phyloP scores from a whole-genome alignment of 2,329 filamentous ascomycete genomes.

The Drechslera avenae region DNA sequence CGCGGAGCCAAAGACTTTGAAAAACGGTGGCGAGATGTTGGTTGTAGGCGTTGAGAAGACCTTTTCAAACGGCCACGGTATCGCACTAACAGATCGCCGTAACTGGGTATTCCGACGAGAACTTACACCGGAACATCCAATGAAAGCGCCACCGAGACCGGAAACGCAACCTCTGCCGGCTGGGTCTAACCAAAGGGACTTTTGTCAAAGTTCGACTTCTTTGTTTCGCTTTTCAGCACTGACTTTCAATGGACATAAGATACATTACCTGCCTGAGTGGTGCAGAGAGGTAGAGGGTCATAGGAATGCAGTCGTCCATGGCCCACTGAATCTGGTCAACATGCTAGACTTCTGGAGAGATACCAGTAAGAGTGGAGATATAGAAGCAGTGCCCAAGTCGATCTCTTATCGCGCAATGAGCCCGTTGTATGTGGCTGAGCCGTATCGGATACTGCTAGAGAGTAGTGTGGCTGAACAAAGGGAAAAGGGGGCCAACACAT shows the following conservation, averaged over 20 bases:
- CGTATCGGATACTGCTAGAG: conserved; percentile 36
- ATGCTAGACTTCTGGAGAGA: conserved; percentile 46
- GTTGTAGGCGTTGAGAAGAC: conserved; percentile 65
- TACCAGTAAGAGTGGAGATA: conserved; percentile 16
- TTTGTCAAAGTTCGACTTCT: conserved; percentile 71
- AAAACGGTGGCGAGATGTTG: conserved; percentile 59
- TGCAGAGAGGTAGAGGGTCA: conserved; percentile 75
- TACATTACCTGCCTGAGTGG: conserved; percentile 80
- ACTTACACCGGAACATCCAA: conserved; percentile 47
- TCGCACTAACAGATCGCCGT: conserved; percentile 46
- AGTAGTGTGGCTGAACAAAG: too few species aligned
- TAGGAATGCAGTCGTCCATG: conserved; percentile 78
- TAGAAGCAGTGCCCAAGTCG: conserved; percentile 29
- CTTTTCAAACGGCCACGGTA: conserved; percentile 46
- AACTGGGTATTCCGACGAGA: conserved; percentile 51
- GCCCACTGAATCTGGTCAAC: conserved; percentile 73
- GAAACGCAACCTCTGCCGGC: conserved; percentile 27
- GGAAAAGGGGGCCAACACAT: too few species aligned
- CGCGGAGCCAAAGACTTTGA: conserved; percentile 57
- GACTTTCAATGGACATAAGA: conserved; percentile 89
- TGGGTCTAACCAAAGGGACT: conserved; percentile 49
- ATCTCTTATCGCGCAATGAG: conserved; percentile 41
- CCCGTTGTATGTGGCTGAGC: conserved; percentile 40
- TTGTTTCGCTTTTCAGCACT: conserved; percentile 92
- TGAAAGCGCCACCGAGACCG: conserved; percentile 35